Percentiles rank a stretch among this genome's conserved stretches.
These are phyloP conservation scores for Parachaetomium inaequale DNA, from an alignment of 495 filamentous ascomycete genomes.

Conservation along the genomic window DNA sequence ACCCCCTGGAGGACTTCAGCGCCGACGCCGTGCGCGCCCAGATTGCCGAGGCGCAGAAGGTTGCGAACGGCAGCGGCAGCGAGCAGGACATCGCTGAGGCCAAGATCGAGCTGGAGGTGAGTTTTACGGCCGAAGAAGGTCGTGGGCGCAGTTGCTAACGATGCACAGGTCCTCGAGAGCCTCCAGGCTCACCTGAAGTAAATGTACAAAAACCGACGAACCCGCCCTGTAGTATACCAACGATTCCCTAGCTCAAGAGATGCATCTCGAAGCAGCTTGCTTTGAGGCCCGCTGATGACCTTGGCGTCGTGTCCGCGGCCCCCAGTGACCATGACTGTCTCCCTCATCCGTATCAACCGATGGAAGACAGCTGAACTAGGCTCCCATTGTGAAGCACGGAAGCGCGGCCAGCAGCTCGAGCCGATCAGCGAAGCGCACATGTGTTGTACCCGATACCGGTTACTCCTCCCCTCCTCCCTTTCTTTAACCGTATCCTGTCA, in stretches of 20 bases:
- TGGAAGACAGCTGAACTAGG: background rate
- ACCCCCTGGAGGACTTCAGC: slow-evolving; percentile 92
- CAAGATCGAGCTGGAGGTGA: slow-evolving; percentile 96
- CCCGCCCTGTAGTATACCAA: slow-evolving; percentile 33
- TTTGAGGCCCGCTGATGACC: slow-evolving; percentile 16
- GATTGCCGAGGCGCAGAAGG: slow-evolving; percentile 91
- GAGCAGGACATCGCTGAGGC: slow-evolving; percentile 98
- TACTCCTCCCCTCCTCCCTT: no score
- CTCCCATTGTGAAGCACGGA: no score
- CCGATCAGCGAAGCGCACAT: no score
- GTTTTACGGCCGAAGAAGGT: slow-evolving; percentile 10
- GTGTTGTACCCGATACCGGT: no score
- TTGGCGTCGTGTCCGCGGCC: background rate
- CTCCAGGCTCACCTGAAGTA: slow-evolving; percentile 75
- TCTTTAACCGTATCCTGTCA: no score
- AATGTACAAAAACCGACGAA: slow-evolving; percentile 31
- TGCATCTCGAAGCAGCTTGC: slow-evolving; percentile 21
- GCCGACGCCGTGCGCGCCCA: slow-evolving; percentile 73
- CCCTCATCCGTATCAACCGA: background rate
- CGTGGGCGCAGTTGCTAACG: slow-evolving; percentile 8
- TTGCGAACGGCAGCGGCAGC: slow-evolving; percentile 83
- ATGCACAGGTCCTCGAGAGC: slow-evolving; percentile 45
- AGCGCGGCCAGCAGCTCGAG: no score
- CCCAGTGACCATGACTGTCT: background rate
- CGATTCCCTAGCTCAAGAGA: slow-evolving; percentile 35